Percentiles rank a stretch among this genome's conserved stretches.
These are phyloP conservation scores for Hypericum androsaemum DNA, from an alignment of 345 rosid species.

Conservation along the genomic window DNA sequence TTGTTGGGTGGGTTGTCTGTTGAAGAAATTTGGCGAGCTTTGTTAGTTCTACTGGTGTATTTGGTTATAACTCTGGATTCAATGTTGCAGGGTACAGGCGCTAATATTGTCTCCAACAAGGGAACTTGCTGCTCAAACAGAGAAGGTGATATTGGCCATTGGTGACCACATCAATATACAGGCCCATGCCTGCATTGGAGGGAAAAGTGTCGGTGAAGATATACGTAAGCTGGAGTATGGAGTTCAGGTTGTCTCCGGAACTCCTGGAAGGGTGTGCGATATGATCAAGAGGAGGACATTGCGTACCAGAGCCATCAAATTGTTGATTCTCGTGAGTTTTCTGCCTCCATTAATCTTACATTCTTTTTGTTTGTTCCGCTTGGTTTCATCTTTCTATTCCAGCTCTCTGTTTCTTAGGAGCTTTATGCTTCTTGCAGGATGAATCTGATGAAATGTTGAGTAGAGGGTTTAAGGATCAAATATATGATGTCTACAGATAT, in stretches of 20 bases:
- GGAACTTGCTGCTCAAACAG: conserved; percentile 87
- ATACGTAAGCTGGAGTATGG: conserved; percentile 65
- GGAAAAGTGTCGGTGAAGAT: conserved; percentile 96
- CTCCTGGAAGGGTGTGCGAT: conserved; percentile 96
- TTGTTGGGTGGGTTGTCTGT: no score
- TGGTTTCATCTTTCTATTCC: not conserved
- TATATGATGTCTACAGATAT: conserved; percentile 87
- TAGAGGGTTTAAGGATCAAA: conserved; percentile 98
- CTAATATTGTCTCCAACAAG: conserved; percentile 91
- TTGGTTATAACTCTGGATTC: not conserved
- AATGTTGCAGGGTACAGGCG: conserved; percentile 67
- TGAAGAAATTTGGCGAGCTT: no score
- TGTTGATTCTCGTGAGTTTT: conserved; percentile 30
- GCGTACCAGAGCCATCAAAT: conserved; percentile 62
- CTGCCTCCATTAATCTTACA: not conserved
- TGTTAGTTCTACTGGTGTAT: no score
- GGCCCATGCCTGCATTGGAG: conserved; percentile 86
- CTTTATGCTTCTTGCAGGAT: conserved; percentile 30
- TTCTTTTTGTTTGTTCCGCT: not conserved
- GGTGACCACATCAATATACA: conserved; percentile 65
- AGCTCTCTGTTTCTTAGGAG: not conserved
- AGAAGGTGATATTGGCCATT: conserved; percentile 66
- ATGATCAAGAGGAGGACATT: conserved; percentile 97
- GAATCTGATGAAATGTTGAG: conserved; percentile 98
- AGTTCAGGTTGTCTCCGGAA: conserved; percentile 82